Conservation (phyloP, 768 basidiomycete genomes). For the Pisolithus tinctorius region DNA sequence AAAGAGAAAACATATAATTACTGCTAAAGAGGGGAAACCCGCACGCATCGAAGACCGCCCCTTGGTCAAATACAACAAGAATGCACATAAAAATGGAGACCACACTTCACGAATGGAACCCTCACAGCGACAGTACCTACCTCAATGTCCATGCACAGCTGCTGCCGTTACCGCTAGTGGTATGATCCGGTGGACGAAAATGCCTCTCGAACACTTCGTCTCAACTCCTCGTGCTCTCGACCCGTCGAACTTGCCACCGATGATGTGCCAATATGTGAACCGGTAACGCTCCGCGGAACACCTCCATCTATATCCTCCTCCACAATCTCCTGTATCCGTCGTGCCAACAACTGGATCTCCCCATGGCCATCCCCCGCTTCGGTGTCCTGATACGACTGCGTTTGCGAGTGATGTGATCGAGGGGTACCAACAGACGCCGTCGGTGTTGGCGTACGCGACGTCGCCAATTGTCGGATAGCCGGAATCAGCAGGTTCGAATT, state of each 20-base stretch:
- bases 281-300: constrained; percentile 53
- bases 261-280: constrained; percentile 64
- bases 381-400: constrained; percentile 74
- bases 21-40: neutral
- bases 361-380: constrained; percentile 84
- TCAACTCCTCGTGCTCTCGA: constrained; percentile 72
- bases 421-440: constrained; percentile 72
- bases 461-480: constrained; percentile 79
- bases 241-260: constrained; percentile 54
- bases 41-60: neutral
- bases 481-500: constrained; percentile 74
- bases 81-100: neutral
- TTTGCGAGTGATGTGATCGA: constrained; percentile 58
- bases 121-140: neutral
- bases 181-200: constrained; percentile 57
- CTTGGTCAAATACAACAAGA: constrained; percentile 1
- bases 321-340: constrained; percentile 82
- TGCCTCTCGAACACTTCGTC: constrained; percentile 78
- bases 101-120: neutral
- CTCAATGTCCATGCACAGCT: neutral
- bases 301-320: constrained; percentile 64
- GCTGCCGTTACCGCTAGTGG: constrained; percentile 13
- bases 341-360: constrained; percentile 82
- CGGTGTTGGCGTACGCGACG: constrained; percentile 61
- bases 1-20: neutral